phyloP scores from a whole-genome alignment of 768 basidiomycete genomes.

The Psilocybe sp. region DNA sequence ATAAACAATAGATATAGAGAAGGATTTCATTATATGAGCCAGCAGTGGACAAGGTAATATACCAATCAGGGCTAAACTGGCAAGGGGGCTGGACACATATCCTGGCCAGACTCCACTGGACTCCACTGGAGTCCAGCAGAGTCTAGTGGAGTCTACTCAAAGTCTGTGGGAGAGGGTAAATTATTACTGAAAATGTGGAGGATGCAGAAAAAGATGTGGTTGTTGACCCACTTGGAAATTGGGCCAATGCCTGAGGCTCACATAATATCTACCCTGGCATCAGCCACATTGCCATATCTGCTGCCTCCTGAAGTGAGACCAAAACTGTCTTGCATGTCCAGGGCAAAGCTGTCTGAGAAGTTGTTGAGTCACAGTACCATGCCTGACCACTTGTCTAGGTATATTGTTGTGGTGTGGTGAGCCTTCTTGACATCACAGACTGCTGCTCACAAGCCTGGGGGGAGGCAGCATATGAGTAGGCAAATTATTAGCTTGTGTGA shows the following conservation, averaged over 20 bases:
- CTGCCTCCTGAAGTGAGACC: slow-evolving; percentile 17
- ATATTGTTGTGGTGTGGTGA: slow-evolving; percentile 30
- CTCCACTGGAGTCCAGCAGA: too few relatives aligned
- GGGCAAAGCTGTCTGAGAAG: slow-evolving; percentile 16
- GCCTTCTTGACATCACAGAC: slow-evolving; percentile 24
- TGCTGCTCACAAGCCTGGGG: slow-evolving; percentile 35
- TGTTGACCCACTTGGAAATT: slow-evolving; percentile 29
- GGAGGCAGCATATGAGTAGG: slow-evolving; percentile 26
- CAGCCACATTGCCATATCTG: slow-evolving; percentile 19
- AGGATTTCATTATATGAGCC: too few relatives aligned
- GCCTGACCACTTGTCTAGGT: slow-evolving; percentile 35
- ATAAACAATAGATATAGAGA: too few relatives aligned
- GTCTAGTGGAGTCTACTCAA: too few relatives aligned
- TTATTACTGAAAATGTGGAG: slow-evolving; percentile 10
- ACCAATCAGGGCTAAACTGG: too few relatives aligned
- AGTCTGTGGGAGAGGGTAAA: too few relatives aligned
- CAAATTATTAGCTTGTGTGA: too few relatives aligned
- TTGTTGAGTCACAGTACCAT: slow-evolving; percentile 20
- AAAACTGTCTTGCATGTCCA: slow-evolving; percentile 25
- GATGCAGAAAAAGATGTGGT: slow-evolving; percentile 29
- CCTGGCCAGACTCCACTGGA: too few relatives aligned
- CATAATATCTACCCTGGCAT: slow-evolving; percentile 21
- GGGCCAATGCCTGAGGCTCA: slow-evolving; percentile 24
- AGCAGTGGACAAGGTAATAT: too few relatives aligned
- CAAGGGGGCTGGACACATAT: too few relatives aligned